Base-by-base conservation (phyloP, 73 alveolate genomes). In the Tetrahymena borealis region DNA sequence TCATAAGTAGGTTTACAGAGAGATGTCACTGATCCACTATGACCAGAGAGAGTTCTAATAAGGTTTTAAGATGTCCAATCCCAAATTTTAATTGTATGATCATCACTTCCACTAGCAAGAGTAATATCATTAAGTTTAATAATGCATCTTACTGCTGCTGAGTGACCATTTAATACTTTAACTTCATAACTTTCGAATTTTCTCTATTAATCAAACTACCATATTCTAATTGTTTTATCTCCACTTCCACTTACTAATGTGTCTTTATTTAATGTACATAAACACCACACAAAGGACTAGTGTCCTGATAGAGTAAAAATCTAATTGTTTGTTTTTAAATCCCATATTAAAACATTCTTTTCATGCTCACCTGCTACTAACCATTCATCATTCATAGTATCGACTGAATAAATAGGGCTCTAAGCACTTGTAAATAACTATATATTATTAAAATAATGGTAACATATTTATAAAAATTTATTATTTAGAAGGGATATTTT, bases 31-130 rank as follows among this genome's bases (percentile, higher is more conserved):
- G 85, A 60, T 2, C 85, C 85, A 20, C 85, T 60, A 35, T 60
- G 85, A 4, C 85, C 85, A 24, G 85, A 60, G 35, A 60, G 85
- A 24, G 85, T 60, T 60, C 85, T 60, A 24, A 60, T 60, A 35
- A 60, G 85, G 10, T 32, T 60, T 28, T 60, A 35, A 60, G 85
- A 60, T 7, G 85, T 28, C 85, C 85, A 60, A 91, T 91, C 91
- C 94, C 94, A 91, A 7, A 91, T 38, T 20, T 90, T 28, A 28
- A 91, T 91, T 38, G 94, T 38, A 39, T 91, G 78, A 91, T 91
- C 94, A 8, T 36, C 35, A 37, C 94, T 40, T 38, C 90, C 94
- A 91, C 90, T 40, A 10, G 91, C 91, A 13, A 79, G 20, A 32
- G 91, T 79, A 35, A 36, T 36, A 15, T 38, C 91, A 28, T 79